Base-by-base conservation (phyloP, 805 yeast species). In the Candida stauntonica region DNA sequence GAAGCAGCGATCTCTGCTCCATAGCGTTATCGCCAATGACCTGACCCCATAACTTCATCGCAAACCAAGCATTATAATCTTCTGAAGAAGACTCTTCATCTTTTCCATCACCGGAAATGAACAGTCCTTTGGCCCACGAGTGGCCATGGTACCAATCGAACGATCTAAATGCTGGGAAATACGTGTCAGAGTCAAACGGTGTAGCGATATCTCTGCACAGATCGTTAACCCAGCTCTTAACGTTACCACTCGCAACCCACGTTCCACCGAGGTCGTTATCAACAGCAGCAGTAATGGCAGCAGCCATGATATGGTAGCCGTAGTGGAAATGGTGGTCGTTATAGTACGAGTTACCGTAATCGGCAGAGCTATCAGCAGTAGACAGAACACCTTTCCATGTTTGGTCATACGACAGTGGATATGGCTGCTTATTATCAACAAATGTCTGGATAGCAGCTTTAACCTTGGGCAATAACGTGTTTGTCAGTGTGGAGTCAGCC, bases 101-200 rank as follows among this genome's bases (percentile, higher is more conserved):
- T 48, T 79, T 79, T 20, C 91, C 89, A 58, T 83, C 89, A 7
- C 84, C 85, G 44, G 79, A 70, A 24, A 75, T 70, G 50, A 75
- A 79, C 15, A 82, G 66, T 3, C 91, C 89, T 52, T 79, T 79
- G 1, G 89, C 91, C 76, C 82, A 81, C 0, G 88, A 80, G 55
- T 83, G 89, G 1, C 91, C 91, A 51, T 73, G 73, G 54, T 63
- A 83, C 86, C 86, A 83, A 54, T 81, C 86, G 60, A 81, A 82
- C 7, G 77, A 69, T 52, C 89, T 69, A 31, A 68, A 79, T 14
- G 74, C 79, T 6, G 88, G 88, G 62, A 81, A 82, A 50, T 58
- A 72, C 2, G 55, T 48, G 49, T 83, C 89, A 6, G 63, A 60
- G 13, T 62, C 63, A 5, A 66, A 61, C 5, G 86, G 84, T 46